Conservation (phyloP, 129 eudicot species). For the Flaveria robusta region DNA sequence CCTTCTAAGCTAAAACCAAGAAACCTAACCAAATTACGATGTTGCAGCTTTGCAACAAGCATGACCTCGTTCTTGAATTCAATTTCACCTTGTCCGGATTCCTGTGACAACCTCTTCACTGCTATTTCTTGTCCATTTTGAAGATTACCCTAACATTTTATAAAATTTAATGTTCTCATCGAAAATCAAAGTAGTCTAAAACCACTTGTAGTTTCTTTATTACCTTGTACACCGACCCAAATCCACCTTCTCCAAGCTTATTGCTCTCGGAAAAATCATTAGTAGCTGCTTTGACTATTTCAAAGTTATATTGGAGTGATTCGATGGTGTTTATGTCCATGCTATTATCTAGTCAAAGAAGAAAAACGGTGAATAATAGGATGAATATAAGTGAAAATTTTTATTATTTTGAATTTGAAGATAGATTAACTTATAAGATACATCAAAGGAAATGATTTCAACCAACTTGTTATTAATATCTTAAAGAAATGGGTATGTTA, state of each 20-base stretch:
- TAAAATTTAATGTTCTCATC: background rate
- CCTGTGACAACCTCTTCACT: background rate
- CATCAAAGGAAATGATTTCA: no score
- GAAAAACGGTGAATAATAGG: background rate
- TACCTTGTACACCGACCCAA: constrained; percentile 4
- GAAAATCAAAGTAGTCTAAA: background rate
- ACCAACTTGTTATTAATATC: no score
- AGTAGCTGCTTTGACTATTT: background rate
- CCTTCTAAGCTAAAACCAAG: constrained; percentile 5
- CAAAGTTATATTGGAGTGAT: background rate
- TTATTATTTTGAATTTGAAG: no score
- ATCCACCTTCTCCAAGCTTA: constrained; percentile 13
- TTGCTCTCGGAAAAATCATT: background rate
- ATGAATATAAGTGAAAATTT: background rate
- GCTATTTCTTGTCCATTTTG: background rate
- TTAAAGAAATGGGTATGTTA: no score
- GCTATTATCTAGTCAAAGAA: background rate
- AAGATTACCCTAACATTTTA: background rate
- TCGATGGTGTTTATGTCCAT: background rate
- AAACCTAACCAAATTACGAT: constrained; percentile 4
- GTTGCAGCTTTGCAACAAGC: background rate
- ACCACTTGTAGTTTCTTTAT: background rate
- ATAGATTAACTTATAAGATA: no score
- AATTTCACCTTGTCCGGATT: constrained; percentile 1
- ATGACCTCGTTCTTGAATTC: constrained; percentile 1